phyloP scores from a whole-genome alignment of 208 protist species.

The Acanthamoeba healyi region DNA sequence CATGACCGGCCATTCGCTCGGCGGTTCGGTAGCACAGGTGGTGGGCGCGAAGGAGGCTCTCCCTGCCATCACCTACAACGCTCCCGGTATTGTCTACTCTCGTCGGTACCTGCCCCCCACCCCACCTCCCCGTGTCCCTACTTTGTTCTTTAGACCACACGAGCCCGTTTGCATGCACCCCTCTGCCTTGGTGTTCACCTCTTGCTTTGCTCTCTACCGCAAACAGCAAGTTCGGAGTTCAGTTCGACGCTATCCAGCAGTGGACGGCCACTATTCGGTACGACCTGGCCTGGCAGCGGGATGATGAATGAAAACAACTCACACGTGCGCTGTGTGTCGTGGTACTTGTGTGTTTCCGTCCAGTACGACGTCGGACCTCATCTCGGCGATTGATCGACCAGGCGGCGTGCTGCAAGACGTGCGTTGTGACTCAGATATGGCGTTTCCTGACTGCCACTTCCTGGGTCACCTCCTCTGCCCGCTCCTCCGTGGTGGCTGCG shows the following conservation, averaged over 20 bases:
- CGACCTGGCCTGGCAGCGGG: too few relatives aligned
- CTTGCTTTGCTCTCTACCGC: background rate
- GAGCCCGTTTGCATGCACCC: background rate
- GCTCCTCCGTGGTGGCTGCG: slow-evolving; percentile 54
- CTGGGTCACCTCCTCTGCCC: slow-evolving; percentile 63
- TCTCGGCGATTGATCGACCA: slow-evolving; percentile 57
- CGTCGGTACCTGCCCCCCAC: too few relatives aligned
- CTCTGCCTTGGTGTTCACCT: background rate
- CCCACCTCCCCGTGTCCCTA: background rate
- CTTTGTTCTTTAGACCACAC: background rate
- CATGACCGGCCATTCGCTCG: slow-evolving; percentile 48
- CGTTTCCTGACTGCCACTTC: slow-evolving; percentile 71
- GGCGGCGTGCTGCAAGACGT: slow-evolving; percentile 67
- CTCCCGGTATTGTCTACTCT: slow-evolving; percentile 66
- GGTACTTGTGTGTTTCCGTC: background rate
- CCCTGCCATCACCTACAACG: slow-evolving; percentile 74
- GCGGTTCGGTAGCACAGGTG: slow-evolving; percentile 63
- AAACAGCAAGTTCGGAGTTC: slow-evolving; percentile 50
- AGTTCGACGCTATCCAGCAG: slow-evolving; percentile 49
- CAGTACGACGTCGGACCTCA: slow-evolving; percentile 67
- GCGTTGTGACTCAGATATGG: slow-evolving; percentile 11
- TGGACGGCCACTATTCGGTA: slow-evolving; percentile 34
- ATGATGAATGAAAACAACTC: background rate
- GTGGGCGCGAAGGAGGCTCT: slow-evolving; percentile 50
- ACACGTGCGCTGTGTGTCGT: background rate